phyloP scores from a whole-genome alignment of 495 filamentous ascomycete species.

The Neurospora cerealis region DNA sequence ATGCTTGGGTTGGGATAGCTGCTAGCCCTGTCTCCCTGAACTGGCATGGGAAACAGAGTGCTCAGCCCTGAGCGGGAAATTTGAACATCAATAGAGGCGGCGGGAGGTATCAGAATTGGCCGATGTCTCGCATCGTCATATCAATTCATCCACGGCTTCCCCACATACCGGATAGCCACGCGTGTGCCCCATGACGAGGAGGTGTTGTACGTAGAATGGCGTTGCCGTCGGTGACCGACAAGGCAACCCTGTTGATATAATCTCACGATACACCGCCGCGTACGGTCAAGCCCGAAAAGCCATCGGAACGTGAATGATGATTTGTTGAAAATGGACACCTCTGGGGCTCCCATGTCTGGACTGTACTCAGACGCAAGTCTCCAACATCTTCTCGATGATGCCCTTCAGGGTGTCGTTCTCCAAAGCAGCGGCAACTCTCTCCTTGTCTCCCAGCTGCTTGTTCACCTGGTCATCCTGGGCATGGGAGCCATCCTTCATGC shows the following conservation, averaged over 20 bases:
- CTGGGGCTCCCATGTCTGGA: not conserved
- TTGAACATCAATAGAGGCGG: not conserved
- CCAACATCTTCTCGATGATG: conserved; percentile 86
- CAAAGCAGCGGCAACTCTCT: conserved; percentile 85
- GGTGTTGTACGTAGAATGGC: not conserved
- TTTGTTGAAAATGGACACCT: not conserved
- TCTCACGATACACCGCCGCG: not conserved
- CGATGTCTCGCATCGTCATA: not conserved
- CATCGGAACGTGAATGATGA: not conserved
- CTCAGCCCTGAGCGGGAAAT: not conserved
- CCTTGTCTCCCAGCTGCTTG: conserved; percentile 93
- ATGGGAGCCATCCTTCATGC: conserved; percentile 93
- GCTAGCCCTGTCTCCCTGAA: not conserved
- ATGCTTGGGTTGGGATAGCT: not conserved
- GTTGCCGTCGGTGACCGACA: not conserved
- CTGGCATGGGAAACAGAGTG: not conserved
- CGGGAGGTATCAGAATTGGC: not conserved
- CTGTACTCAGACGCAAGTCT: conserved; percentile 49
- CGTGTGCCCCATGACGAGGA: not conserved
- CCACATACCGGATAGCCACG: not conserved
- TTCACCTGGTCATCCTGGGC: conserved; percentile 89
- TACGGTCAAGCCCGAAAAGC: not conserved
- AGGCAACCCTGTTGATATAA: not conserved
- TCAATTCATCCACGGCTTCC: not conserved
- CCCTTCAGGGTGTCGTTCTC: conserved; percentile 87